Evolutionary conservation across 345 rosid genomes (phyloP), one percentile per base, ranked within the genome.

Genomic region (Hibiscus mutabilis): DNA sequence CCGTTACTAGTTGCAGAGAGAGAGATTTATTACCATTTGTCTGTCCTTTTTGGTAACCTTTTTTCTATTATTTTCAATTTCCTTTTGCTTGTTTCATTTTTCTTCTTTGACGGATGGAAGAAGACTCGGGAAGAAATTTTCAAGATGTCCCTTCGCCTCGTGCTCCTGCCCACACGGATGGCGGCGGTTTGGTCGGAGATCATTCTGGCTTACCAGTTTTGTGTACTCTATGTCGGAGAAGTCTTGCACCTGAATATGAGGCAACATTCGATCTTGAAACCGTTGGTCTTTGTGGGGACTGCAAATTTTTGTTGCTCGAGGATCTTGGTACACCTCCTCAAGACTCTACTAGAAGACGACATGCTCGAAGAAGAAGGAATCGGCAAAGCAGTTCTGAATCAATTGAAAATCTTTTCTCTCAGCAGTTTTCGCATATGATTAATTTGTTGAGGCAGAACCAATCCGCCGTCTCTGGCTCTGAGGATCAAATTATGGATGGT

Each of bases 261-360:
- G 72, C 79, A 52, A 16, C 42, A 15, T 74, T 24, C 42, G 84
- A 83, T 75, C 80, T 71, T 40, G 92, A 82, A 78, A 68, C 68
- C 63, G 55, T 77, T 27, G 79, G 73, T 76, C 73, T 87, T 24
- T 93, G 98, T 33, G 87, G 88, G 66, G 94, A 88, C 82, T 93
- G 98, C 77, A 88, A 91, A 64, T 91, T 89, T 79, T 76, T 88
- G 79, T 82, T 86, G 64, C 89, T 87, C 21, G 92, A 93, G 83
- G 90, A 85, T 83, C 77, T 75, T 64, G 87, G 80, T 75, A 82
- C 81, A 52, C 86, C 92, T 15, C 37, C 75, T 1, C 87, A 66
- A 60, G 82, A 75, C 78, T 77, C 81, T 52, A 58, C 44, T 79
- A 76, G 66, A 44, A 79, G 86, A 77, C 79, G 74, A 65, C 71